These are phyloP conservation scores for Aspergillus fijiensis DNA, from an alignment of 2,329 filamentous ascomycete species.

Conservation along the genomic window DNA sequence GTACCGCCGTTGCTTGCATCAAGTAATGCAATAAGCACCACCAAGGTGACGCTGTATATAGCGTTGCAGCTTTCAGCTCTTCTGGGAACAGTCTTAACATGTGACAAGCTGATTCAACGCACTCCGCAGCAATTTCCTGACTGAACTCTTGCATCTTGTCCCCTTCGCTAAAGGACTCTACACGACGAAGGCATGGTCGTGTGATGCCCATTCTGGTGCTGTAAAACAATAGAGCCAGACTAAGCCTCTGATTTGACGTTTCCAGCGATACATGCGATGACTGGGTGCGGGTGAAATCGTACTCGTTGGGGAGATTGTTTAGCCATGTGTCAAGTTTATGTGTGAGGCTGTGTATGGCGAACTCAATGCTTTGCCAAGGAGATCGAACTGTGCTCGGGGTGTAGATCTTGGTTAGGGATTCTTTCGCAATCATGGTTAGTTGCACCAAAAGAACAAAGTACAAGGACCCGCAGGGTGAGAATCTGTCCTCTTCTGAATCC, in stretches of 20 bases:
- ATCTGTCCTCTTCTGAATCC: conserved; percentile 17
- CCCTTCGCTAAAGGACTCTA: conserved; percentile 36
- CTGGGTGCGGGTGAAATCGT: conserved; percentile 42
- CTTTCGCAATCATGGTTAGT: conserved; percentile 39
- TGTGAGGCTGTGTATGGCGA: conserved; percentile 39
- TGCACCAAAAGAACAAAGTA: conserved; percentile 44
- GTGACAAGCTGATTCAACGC: conserved; percentile 45
- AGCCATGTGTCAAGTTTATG: conserved; percentile 43
- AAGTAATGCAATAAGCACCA: conserved; percentile 47
- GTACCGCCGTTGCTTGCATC: conserved; percentile 45
- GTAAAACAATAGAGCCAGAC: conserved; percentile 45
- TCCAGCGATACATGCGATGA: conserved; percentile 30
- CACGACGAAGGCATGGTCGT: conserved; percentile 44
- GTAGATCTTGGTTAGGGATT: conserved; percentile 41
- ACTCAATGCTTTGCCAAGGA: conserved; percentile 41
- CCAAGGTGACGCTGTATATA: conserved; percentile 44
- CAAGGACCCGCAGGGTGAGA: conserved; percentile 39
- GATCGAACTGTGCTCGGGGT: conserved; percentile 36
- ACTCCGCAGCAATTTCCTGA: conserved; percentile 39
- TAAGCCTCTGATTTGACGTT: conserved; percentile 34
- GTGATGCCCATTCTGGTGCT: conserved; percentile 45
- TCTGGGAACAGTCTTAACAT: conserved; percentile 44
- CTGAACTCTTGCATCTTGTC: conserved; percentile 39
- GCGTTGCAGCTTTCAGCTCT: conserved; percentile 34
- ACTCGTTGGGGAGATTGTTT: conserved; percentile 38